A percentile compares a stretch with the other conserved stretches of the same genome.
phyloP scores from a whole-genome alignment of 2,329 filamentous ascomycete genomes.

The Drechslerella coelobrocha region DNA sequence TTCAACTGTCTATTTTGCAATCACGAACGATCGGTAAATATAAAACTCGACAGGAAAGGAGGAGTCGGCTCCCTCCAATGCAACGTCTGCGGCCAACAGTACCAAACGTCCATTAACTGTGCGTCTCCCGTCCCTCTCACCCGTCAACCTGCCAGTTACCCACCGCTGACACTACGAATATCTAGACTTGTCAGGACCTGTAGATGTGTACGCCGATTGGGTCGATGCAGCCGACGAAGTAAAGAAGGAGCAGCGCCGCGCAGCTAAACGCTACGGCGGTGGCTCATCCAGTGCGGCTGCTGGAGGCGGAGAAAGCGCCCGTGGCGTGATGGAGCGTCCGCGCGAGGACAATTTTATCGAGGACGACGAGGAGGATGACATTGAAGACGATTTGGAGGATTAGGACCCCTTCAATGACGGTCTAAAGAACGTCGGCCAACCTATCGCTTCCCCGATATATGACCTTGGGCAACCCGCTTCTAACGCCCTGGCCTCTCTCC shows the following conservation, averaged over 20 bases:
- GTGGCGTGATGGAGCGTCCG: conserved; percentile 52
- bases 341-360: conserved; percentile 48
- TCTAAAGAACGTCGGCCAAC: conserved; percentile 20
- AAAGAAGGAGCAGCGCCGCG: conserved; percentile 65
- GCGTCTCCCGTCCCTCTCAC: conserved; percentile 56
- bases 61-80: conserved; percentile 85
- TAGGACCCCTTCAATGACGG: conserved; percentile 28
- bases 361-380: conserved; percentile 55
- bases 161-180: conserved; percentile 7
- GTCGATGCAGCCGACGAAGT: conserved; percentile 88
- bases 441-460: conserved; percentile 18
- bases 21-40: conserved; percentile 87
- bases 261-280: conserved; percentile 29
- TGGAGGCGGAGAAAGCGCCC: conserved; percentile 30
- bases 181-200: conserved; percentile 81
- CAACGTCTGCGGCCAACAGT: conserved; percentile 91
- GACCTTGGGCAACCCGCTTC: neutral
- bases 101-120: conserved; percentile 94
- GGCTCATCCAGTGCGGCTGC: conserved; percentile 57
- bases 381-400: conserved; percentile 62
- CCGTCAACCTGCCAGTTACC: neutral
- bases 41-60: conserved; percentile 92
- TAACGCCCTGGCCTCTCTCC: conserved; percentile 1
- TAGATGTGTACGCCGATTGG: conserved; percentile 98
- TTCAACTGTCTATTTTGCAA: conserved; percentile 99